Base-by-base conservation (phyloP, 176 grass and related monocot species). In the Olyra latifolia region DNA sequence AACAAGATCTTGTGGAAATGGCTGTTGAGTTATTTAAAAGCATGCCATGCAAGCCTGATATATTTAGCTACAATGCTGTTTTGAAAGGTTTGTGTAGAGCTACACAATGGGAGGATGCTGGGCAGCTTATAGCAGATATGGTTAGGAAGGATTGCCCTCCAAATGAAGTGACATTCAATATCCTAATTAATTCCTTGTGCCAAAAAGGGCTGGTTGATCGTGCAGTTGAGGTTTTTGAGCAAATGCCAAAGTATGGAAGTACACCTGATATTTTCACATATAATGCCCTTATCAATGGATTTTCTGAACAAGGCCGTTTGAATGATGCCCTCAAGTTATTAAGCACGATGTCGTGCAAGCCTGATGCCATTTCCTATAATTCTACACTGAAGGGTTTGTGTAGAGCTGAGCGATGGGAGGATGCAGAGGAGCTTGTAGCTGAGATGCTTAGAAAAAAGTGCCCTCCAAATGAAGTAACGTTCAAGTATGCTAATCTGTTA, bases 151-250 rank as follows among this genome's bases (percentile, higher is more conserved):
- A 75, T n/a, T 88, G 87, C n/a, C 8, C 76, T 62, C 87, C 87
- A 80, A 84, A 75, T 80, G 87, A 88, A 62, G 70, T 88, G 22
- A 84, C 87, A 39, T 88, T 88, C 17, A 88, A 88, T 69, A 88
- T 84, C 61, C 42, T 88, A n/a, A 61, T 80, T 14, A 88, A 80
- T 80, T 80, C 87, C 20, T 52, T 88, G 53, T 88, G 87, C 81
- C 81, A 84, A 24, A 88, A 75, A 55, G 69, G 81, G 50, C 53
- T 84, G 16, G 62, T 84, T 25, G 76, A 88, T 52, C 44, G 61
- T 55, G 87, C 87, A 61, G 45, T 88, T 28, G 81, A 88, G 25
- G 76, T 88, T 69, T 61, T 59, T 61, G 69, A 80, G 76, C 81
- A 88, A 80, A 88, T 88, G 76, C 62, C 69, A 23, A 80, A 84